Base-by-base conservation (phyloP, 2,329 filamentous ascomycete genomes). In the Diplodia intermedia region DNA sequence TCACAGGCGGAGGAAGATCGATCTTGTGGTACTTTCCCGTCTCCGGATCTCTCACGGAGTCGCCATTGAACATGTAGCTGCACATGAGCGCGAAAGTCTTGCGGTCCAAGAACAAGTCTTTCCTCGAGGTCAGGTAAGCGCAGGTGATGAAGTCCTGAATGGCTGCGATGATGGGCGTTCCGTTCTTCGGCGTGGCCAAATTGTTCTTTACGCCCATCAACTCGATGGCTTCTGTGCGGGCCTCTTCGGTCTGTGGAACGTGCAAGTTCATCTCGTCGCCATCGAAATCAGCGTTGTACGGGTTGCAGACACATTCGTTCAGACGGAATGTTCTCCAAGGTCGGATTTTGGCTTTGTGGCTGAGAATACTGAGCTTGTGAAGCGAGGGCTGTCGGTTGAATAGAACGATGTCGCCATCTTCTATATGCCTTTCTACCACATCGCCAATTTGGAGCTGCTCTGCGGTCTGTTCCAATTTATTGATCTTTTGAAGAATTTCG, bases 181-280 rank as follows among this genome's bases (percentile, higher is more conserved):
- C 95, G 81, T 98, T 98, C 80, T 97, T 97, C 0, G 95, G 95
- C 0, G 95, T 99, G 3, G 91, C 91, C 69, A 99, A 81, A 77
- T 99, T 99, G 83, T 98, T 89, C 81, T 97, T 97, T 67, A 99
- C 94, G 52, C 95, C 95, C 95, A 99, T 99, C 57, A 99, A 83
- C 72, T 94, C 93, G 74, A 96, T 96, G 0, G 95, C 95, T 80
- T 99, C 95, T 2, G 94, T 92, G 68, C 95, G 88, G 12, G 95
- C 94, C 80, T 99, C 95, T 81, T 99, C 95, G 0, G 95, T 98
- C 77, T 99, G 95, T 2, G 95, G 95, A 18, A 99, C 94, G 80
- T 99, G 95, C 57, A 99, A 82, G 74, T 99, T 99, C 95, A 99
- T 99, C 79, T 99, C 95, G 74, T 99, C 95, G 69, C 95, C 95